Percentiles rank a stretch among this genome's conserved stretches.
These are phyloP conservation scores for Ceratocystis huliohia DNA, from an alignment of 2,329 filamentous ascomycete species.

Conservation along the genomic window DNA sequence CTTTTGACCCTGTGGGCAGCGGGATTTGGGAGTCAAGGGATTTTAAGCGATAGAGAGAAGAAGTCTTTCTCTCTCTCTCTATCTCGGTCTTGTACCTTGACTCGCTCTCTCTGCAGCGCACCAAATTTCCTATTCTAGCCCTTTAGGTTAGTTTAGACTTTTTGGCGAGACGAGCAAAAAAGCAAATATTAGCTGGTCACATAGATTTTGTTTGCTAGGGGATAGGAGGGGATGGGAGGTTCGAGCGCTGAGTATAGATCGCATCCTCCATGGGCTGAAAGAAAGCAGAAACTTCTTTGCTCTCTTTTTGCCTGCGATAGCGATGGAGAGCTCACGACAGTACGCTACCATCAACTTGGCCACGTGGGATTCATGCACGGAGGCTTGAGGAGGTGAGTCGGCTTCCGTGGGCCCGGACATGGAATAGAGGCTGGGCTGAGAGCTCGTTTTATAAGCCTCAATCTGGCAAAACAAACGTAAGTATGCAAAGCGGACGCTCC, in stretches of 20 bases:
- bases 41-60: background rate
- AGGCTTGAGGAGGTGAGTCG: background rate
- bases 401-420: background rate
- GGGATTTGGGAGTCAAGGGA: conserved; percentile 4
- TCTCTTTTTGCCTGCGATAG: too few species aligned
- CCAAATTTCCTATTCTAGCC: conserved; percentile 10
- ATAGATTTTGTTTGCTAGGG: too few species aligned
- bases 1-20: background rate
- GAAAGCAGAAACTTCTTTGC: background rate
- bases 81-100: background rate
- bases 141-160: conserved; percentile 10
- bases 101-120: background rate
- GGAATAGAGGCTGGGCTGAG: background rate
- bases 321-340: background rate
- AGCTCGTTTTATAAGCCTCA: background rate
- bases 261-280: background rate
- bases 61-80: background rate
- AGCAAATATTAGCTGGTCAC: too few species aligned
- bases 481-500: background rate
- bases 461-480: background rate
- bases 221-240: background rate
- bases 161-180: background rate
- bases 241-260: background rate
- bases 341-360: background rate
- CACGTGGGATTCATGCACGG: conserved; percentile 1